A percentile compares a stretch with the other conserved stretches of the same genome.
Evolutionary conservation across 176 grass and related monocot species (phyloP).

Genomic region (Oryza meridionalis): DNA sequence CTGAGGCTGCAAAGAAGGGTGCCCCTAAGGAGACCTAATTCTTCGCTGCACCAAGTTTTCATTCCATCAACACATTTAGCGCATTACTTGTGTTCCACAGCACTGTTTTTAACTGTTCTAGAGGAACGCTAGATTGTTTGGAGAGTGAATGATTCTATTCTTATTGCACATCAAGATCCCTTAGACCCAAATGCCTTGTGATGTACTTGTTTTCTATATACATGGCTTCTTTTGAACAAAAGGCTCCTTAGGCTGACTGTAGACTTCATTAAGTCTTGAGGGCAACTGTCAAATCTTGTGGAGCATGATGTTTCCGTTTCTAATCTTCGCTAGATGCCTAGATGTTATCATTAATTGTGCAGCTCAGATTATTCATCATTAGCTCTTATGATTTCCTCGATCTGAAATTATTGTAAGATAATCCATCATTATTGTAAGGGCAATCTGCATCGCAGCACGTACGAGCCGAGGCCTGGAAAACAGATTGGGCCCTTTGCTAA

Average conservation of each 20-base stretch:
- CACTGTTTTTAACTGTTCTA: constrained; percentile 37
- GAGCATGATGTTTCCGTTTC: too few species aligned
- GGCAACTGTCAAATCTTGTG: too few species aligned
- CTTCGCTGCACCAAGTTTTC: background rate
- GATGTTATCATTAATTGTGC: too few species aligned
- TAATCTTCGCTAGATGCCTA: too few species aligned
- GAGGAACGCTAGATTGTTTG: constrained; percentile 23
- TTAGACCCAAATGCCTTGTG: constrained; percentile 4
- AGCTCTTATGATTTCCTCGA: background rate
- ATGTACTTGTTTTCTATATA: background rate
- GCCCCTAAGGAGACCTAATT: constrained; percentile 51
- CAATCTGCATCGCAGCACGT: background rate
- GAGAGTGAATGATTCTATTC: constrained; percentile 24
- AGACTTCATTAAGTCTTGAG: too few species aligned
- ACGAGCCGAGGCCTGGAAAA: background rate
- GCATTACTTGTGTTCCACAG: background rate
- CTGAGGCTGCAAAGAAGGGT: constrained; percentile 80
- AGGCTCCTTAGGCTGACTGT: background rate
- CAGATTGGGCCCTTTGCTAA: background rate
- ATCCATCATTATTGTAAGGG: too few species aligned
- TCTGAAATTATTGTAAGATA: background rate
- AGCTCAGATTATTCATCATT: background rate
- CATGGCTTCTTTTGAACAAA: background rate
- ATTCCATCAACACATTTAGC: background rate
- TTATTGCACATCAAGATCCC: background rate